Base-by-base conservation (phyloP, 208 protist species). In the Wallacemonas sp. region DNA sequence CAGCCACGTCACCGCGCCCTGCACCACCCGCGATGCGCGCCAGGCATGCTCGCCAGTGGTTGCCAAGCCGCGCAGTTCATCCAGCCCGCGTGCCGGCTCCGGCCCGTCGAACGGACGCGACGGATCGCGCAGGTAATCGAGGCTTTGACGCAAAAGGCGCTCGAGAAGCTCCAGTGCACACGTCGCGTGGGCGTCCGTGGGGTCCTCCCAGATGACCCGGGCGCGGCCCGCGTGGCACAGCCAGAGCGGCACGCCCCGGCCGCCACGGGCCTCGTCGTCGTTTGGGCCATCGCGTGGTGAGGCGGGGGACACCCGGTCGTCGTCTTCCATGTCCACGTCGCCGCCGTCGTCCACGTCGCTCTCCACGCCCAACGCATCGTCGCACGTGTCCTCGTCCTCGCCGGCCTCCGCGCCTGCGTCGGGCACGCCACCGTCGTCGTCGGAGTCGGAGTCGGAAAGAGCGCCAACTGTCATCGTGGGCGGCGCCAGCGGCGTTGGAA, bases 101-200 rank as follows among this genome's bases (percentile, higher is more conserved):
- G n/a, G 2, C 24, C 47, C 47, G 47, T 2, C 9, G 47, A 5
- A 55, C 2, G 52, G 30, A 11, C 30, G 26, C 32, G 32, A 34
- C n/a, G 52, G 52, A 29, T 58, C 52, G 4, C 52, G 52, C 30
- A 58, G 30, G 0, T 41, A 39, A 9, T 33, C 52, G 11, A 58
- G 5, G 30, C n/a, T 12, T 8, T 41, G 30, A 6, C 16, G 6
- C 12, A 58, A 0, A 16, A 16, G 19, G 14, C 52, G 30, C 11
- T 16, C 9, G 17, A 58, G 52, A 3, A 58, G 52, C 52, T 39
- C 29, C 19, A 29, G 29, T 9, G 29, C 52, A 29, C 30, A 58
- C 14, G 30, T 21, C n/a, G 52, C 52, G 29, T 58, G 52, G 29
- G 26, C 52, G 29, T 58, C 52, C 14, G 52, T 58, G 8, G 52